phyloP scores from a whole-genome alignment of 2,329 filamentous ascomycete species.

The Talaromyces sp. region DNA sequence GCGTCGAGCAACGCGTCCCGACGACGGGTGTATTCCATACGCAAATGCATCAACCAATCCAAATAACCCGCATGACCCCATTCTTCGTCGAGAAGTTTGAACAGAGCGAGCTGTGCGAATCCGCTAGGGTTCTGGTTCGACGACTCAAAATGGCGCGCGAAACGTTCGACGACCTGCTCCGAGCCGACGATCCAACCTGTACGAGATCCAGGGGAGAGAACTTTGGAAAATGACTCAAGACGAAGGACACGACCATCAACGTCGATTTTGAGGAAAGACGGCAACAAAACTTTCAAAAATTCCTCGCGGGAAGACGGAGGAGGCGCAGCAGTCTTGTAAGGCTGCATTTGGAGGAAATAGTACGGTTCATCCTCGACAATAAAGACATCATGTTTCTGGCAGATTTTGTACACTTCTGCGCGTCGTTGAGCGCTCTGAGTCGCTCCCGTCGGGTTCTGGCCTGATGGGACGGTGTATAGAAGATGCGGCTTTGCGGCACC shows the following conservation, averaged over 20 bases:
- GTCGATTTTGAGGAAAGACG: constrained; percentile 76
- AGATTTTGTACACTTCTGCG: constrained; percentile 71
- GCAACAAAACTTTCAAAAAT: constrained; percentile 71
- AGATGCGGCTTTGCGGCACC: constrained; percentile 65
- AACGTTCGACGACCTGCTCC: constrained; percentile 79
- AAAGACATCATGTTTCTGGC: constrained; percentile 78
- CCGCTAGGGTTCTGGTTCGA: constrained; percentile 83
- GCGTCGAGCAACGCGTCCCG: constrained; percentile 74
- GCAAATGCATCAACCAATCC: constrained; percentile 80
- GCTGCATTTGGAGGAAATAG: constrained; percentile 84
- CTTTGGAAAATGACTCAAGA: constrained; percentile 91
- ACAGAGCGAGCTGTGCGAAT: constrained; percentile 77
- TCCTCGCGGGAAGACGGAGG: constrained; percentile 64
- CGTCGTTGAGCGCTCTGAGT: constrained; percentile 70
- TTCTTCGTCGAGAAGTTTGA: constrained; percentile 85
- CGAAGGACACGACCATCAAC: constrained; percentile 84
- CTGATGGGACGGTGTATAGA: constrained; percentile 72
- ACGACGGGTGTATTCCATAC: constrained; percentile 75
- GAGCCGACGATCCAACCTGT: constrained; percentile 88
- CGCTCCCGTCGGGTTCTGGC: constrained; percentile 87
- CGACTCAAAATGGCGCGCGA: constrained; percentile 77
- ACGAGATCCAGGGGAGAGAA: constrained; percentile 77
- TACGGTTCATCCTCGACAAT: constrained; percentile 94
- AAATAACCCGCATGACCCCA: constrained; percentile 94
- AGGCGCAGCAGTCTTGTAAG: constrained; percentile 61